Conservation (phyloP, 768 basidiomycete species). For the Lactifluus volemus region DNA sequence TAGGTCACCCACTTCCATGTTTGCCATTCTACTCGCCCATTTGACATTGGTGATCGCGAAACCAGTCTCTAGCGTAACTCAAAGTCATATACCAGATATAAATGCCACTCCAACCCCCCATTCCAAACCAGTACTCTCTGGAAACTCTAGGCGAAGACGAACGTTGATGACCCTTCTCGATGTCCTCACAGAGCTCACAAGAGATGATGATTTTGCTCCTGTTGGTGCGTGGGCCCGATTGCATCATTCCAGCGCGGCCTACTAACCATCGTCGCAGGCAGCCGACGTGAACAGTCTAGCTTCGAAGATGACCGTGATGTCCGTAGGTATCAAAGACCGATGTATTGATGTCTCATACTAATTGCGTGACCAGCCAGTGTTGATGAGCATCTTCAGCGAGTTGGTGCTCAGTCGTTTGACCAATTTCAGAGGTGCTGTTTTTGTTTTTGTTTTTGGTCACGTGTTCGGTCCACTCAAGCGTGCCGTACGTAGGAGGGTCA, state of each 20-base stretch:
- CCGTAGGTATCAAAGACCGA: conserved; percentile 38
- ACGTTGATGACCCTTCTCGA: conserved; percentile 41
- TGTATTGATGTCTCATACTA: neutral
- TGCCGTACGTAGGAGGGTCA: conserved; percentile 37
- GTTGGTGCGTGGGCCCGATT: conserved; percentile 24
- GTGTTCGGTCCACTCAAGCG: neutral
- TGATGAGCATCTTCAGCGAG: conserved; percentile 61
- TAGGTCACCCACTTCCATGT: neutral
- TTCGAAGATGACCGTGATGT: conserved; percentile 59
- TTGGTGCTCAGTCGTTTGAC: conserved; percentile 56
- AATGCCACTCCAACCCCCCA: neutral
- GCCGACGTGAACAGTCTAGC: conserved; percentile 32
- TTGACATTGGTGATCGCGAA: neutral
- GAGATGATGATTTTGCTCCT: conserved; percentile 30
- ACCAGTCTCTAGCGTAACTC: neutral
- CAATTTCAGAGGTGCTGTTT: conserved; percentile 46
- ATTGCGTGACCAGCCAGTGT: conserved; percentile 39
- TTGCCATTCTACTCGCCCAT: neutral
- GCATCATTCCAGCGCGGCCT: neutral
- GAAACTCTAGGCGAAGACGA: conserved; percentile 30
- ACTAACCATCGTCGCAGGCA: neutral
- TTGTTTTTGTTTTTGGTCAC: neutral
- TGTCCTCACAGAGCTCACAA: conserved; percentile 36
- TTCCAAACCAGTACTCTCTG: neutral
- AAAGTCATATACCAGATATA: conserved; percentile 3